Evolutionary conservation across 2,329 filamentous ascomycete species (phyloP), one percentile per base, ranked within the genome.

Genomic region (Xylariaceae sp.): DNA sequence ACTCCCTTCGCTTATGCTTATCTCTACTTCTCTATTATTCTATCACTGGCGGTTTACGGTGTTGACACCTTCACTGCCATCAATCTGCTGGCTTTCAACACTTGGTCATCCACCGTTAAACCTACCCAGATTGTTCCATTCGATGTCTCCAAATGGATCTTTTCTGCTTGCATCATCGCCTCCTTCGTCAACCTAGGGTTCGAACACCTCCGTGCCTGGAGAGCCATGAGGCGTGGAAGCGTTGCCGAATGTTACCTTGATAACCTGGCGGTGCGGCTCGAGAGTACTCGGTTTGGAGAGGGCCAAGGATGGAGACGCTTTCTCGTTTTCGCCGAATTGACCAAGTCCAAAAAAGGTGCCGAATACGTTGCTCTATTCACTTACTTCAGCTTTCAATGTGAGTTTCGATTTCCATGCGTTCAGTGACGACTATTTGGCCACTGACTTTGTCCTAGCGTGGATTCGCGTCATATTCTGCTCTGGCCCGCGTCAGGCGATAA

Each of bases 41-140:
- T 96, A 55, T 95, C 91, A 2, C 72, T 93, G 48, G 88, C 90
- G 44, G 92, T 96, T 63, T 97, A 96, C 73, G 87, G 81, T 23
- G 89, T 96, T 71, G 93, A 98, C 75, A 92, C 88, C 59, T 98
- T 97, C 71, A 97, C 93, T 3, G 93, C 93, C 60, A 84, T 97
- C 75, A 96, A 96, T 61, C 81, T 99, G 41, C 83, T 99, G 48
- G 89, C 84, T 53, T 97, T 96, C 76, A 86, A 96, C 76, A 86
- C 86, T 57, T 98, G 93, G 93, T 90, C 91, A 1, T 91, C 89
- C 50, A 82, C 90, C 64, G 89, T 98, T 65, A 77, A 91, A 65
- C 92, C 92, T 1, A 82, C 84, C 41, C 70, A 73, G 54, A 61
- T 76, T n/a, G 89, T 98, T 62, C 83, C 87, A 2, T 86, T 96